Conservation (phyloP, 371 early-diverging fungal genomes). For the Haplosporangium sp. region DNA sequence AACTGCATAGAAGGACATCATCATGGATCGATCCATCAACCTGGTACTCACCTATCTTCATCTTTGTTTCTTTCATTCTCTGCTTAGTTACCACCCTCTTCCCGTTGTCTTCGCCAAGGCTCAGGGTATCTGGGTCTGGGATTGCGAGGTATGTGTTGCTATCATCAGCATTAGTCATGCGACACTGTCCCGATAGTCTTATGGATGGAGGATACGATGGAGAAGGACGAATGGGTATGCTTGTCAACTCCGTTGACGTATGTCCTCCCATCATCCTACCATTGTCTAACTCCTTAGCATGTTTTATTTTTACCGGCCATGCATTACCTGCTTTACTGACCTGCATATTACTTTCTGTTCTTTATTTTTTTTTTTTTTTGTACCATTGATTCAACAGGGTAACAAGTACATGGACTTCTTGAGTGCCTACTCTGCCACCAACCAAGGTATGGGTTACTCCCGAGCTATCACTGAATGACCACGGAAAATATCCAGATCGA, state of each 20-base stretch:
- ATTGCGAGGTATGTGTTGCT: constrained; percentile 77
- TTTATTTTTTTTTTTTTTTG: not conserved
- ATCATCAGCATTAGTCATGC: not conserved
- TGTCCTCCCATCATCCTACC: too few species aligned
- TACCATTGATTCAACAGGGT: constrained; percentile 58
- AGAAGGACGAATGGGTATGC: too few species aligned
- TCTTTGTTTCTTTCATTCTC: not conserved
- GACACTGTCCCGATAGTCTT: too few species aligned
- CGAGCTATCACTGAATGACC: too few species aligned
- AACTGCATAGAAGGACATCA: too few species aligned
- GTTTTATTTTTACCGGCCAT: too few species aligned
- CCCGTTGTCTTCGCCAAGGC: constrained; percentile 94
- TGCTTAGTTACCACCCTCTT: constrained; percentile 93
- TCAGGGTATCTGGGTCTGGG: constrained; percentile 93
- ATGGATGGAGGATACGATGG: too few species aligned
- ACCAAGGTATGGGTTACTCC: constrained; percentile 93
- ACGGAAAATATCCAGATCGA: too few species aligned
- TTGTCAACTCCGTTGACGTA: too few species aligned
- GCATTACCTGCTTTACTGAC: not conserved
- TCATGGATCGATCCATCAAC: not conserved
- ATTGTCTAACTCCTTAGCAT: too few species aligned
- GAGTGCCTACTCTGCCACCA: constrained; percentile 96
- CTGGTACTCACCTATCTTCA: not conserved
- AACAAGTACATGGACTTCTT: constrained; percentile 95
- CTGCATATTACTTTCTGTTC: not conserved